Evolutionary conservation across 1,284 basidiomycete species (phyloP).

Genomic region (Pyrrhoderma noxium): DNA sequence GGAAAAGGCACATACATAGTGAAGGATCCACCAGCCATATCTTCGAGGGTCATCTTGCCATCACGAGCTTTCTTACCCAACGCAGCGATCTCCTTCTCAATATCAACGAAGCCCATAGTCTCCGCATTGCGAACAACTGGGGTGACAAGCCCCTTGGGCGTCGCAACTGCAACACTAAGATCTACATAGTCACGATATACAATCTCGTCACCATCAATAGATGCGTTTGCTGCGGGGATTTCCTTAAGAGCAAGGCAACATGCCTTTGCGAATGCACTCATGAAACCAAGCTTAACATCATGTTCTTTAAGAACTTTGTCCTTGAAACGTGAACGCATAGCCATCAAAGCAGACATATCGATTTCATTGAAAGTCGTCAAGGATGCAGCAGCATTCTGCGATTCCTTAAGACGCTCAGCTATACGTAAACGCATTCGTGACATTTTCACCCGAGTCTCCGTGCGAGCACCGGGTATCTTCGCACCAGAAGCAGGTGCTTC

Average conservation of each 20-base stretch:
- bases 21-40: slow-evolving; percentile 96
- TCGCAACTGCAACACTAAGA: slow-evolving; percentile 91
- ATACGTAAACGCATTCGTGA: slow-evolving; percentile 96
- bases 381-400: slow-evolving; percentile 95
- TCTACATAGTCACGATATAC: slow-evolving; percentile 96
- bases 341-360: slow-evolving; percentile 95
- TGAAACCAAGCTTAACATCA: slow-evolving; percentile 97
- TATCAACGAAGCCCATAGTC: slow-evolving; percentile 79
- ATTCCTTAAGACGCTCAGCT: slow-evolving; percentile 95
- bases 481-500: slow-evolving; percentile 31
- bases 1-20: slow-evolving; percentile 65
- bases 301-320: slow-evolving; percentile 88
- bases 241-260: slow-evolving; percentile 83
- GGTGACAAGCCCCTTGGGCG: slow-evolving; percentile 95
- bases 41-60: slow-evolving; percentile 91
- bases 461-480: slow-evolving; percentile 50
- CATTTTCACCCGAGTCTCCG: slow-evolving; percentile 95
- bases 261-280: slow-evolving; percentile 95
- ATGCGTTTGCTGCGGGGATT: slow-evolving; percentile 92
- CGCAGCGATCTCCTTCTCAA: slow-evolving; percentile 87
- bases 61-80: slow-evolving; percentile 95
- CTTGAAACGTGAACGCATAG: slow-evolving; percentile 94
- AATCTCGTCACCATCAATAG: slow-evolving; percentile 93
- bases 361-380: slow-evolving; percentile 99
- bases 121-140: slow-evolving; percentile 94